A percentile compares a stretch with the other conserved stretches of the same genome.
Evolutionary conservation across 345 rosid species (phyloP).

Genomic region (Eucalyptus globulus): DNA sequence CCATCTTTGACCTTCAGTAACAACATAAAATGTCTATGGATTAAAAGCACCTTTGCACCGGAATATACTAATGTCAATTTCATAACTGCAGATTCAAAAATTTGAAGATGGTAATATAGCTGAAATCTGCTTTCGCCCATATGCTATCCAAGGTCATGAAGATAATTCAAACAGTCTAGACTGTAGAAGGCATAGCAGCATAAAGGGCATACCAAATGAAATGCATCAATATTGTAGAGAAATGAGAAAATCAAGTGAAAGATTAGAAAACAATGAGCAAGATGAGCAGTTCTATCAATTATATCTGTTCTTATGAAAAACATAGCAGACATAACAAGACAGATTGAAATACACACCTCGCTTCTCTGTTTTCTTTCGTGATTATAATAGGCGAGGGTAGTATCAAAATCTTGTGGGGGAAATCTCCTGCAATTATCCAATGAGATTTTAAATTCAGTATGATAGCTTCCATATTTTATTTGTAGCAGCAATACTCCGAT

Average conservation of each 20-base stretch:
- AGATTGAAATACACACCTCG: background rate
- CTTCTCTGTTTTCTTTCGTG: constrained; percentile 11
- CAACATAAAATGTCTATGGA: background rate
- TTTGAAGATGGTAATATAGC: background rate
- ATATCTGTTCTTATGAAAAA: background rate
- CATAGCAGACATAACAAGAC: background rate
- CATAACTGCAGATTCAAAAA: background rate
- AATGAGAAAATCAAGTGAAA: background rate
- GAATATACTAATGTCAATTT: background rate
- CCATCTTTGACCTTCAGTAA: background rate
- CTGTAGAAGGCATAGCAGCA: background rate
- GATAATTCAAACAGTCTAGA: background rate
- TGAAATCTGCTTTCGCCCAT: background rate
- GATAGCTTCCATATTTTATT: background rate
- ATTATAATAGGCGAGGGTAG: constrained; percentile 81
- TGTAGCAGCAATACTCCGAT: background rate
- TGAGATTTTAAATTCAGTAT: background rate
- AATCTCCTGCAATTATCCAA: constrained; percentile 54
- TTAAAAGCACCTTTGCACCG: background rate
- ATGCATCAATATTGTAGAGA: background rate
- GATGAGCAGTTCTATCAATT: background rate
- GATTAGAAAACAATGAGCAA: background rate
- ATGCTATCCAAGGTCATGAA: background rate
- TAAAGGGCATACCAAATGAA: background rate
- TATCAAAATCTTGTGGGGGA: constrained; percentile 89